These are phyloP conservation scores for Parmelia sp. DNA, from an alignment of 495 filamentous ascomycete species.

Conservation along the genomic window DNA sequence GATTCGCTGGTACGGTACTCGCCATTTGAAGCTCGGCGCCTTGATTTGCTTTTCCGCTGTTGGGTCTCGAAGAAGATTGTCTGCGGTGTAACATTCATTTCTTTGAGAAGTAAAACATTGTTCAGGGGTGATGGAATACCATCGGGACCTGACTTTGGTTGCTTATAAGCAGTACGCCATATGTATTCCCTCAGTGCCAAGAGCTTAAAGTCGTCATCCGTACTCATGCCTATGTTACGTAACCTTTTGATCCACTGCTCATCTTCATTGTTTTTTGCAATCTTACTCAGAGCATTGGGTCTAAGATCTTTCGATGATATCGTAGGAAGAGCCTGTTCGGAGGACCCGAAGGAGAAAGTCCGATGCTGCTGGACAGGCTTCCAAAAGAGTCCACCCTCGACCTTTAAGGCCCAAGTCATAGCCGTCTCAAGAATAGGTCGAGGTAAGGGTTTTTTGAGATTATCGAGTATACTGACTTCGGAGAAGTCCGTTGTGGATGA, in stretches of 20 bases:
- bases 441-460: constrained; percentile 76
- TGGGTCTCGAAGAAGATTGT: constrained; percentile 78
- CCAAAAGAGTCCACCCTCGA: constrained; percentile 81
- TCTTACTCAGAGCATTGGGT: constrained; percentile 28
- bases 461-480: constrained; percentile 69
- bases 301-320: constrained; percentile 41
- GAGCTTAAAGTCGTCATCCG: constrained; percentile 87
- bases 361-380: constrained; percentile 59
- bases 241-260: constrained; percentile 87
- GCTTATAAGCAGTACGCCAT: constrained; percentile 72
- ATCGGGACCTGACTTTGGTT: constrained; percentile 48
- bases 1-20: constrained; percentile 23
- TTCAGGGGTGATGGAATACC: constrained; percentile 48
- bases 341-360: constrained; percentile 58
- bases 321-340: constrained; percentile 39
- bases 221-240: constrained; percentile 71
- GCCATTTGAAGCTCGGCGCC: constrained; percentile 34
- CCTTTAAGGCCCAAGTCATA: constrained; percentile 75
- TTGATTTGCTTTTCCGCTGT: constrained; percentile 48
- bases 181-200: constrained; percentile 84
- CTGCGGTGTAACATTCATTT: constrained; percentile 67
- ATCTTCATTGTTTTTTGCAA: constrained; percentile 81
- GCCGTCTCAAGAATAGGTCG: constrained; percentile 77
- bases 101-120: constrained; percentile 62
- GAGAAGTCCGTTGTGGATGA: constrained; percentile 56